Evolutionary conservation across 495 filamentous ascomycete genomes (phyloP), one percentile per base, ranked within the genome.

Genomic region (Penicillium turbatum): DNA sequence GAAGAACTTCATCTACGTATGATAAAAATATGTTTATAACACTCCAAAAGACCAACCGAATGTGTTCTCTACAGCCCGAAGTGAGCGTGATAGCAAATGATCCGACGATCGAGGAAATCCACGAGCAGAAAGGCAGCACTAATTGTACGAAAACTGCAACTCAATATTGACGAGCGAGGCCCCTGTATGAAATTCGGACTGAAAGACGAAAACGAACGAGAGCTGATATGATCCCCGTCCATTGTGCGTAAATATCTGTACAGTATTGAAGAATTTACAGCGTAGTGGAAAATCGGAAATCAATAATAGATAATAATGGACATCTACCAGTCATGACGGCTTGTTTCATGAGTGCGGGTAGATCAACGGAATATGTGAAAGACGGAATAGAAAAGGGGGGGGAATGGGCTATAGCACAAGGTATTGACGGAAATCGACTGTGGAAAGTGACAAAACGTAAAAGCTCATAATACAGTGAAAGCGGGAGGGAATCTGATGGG

Each of bases 381-480:
- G 57, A 51, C 43, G 6, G 45, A 54, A 34, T 32, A 31, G n/a
- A 19, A 39, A 51, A 48, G 42, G 11, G 30, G 44, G 57, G 45
- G 37, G 38, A 32, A 49, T 36, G 51, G 55, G 54, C 57, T 52
- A 48, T 46, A 38, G 49, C 53, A 55, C 47, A 59, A 65, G 61
- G 64, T 63, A 74, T 64, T 62, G 60, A 51, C 39, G 47, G 48
- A 2, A 56, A 51, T 48, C 48, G 54, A 63, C 17, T 37, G 48
- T 15, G 48, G 12, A 41, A 55, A 57, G 58, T 36, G 53, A 56
- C 58, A 59, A 55, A 63, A 47, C 55, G 53, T 41, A 15, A 61
- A 73, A 79, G 64, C 68, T 79, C 59, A 80, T 80, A 73, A 82
- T 80, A 72, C 78, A 81, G 73, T 2, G 65, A 69, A 51, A 74